Evolutionary conservation across 352 stramenopile species (phyloP).

Genomic region (Phytophthora brassicae): DNA sequence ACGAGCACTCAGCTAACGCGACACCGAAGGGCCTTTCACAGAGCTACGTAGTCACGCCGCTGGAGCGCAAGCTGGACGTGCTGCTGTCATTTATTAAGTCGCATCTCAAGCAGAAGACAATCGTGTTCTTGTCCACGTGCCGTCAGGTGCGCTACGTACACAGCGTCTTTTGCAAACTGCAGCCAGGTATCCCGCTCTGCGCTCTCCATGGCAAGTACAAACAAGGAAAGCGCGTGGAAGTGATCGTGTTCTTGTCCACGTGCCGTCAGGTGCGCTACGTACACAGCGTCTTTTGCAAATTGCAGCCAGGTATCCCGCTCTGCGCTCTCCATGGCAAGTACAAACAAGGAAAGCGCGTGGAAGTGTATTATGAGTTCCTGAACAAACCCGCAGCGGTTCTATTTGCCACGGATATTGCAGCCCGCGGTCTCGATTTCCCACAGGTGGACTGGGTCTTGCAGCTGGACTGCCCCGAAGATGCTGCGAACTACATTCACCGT

Average conservation of each 20-base stretch:
- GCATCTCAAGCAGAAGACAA: conserved; percentile 98
- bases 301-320: conserved; percentile 97
- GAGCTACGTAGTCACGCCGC: conserved; percentile 93
- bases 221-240: conserved; percentile 97
- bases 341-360: conserved; percentile 96
- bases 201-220: conserved; percentile 99
- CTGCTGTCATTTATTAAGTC: conserved; percentile 99
- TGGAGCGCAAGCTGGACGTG: conserved; percentile 97
- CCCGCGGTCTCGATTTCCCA: conserved; percentile 98
- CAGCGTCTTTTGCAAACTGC: conserved; percentile 95
- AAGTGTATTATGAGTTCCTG: conserved; percentile 99
- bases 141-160: conserved; percentile 96
- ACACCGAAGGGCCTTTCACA: conserved; percentile 94
- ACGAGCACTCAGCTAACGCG: conserved; percentile 89
- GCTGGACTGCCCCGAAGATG: conserved; percentile 97
- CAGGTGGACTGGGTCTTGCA: conserved; percentile 98
- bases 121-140: conserved; percentile 98
- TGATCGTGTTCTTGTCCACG: conserved; percentile 98
- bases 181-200: conserved; percentile 96
- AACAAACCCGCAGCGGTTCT: conserved; percentile 92
- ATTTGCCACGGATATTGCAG: conserved; percentile 98
- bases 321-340: conserved; percentile 98
- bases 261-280: conserved; percentile 97
- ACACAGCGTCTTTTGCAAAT: conserved; percentile 94
- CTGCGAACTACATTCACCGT: conserved; percentile 98